A percentile compares a stretch with the other conserved stretches of the same genome.
Conservation (phyloP, 345 rosid species). For the Pistacia atlantica region DNA sequence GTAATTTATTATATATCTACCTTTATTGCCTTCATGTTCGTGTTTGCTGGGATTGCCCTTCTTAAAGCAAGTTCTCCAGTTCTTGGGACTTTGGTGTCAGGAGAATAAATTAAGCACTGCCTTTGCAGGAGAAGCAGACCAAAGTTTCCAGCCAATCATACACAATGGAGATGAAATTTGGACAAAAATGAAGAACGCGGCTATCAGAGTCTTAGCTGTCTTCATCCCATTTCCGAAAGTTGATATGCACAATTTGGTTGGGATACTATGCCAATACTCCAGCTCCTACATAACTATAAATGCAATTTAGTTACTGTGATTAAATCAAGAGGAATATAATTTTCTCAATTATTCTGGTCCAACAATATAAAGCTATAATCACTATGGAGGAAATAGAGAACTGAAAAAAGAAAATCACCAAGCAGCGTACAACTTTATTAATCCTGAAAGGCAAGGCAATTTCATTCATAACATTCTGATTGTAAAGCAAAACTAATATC, state of each 20-base stretch:
- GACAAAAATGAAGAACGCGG: constrained; percentile 50
- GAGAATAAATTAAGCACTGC: constrained; percentile 76
- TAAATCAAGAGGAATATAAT: constrained; percentile 2
- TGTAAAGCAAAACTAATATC: neutral
- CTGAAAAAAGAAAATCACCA: neutral
- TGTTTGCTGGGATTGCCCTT: constrained; percentile 86
- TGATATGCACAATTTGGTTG: constrained; percentile 29
- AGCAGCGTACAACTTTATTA: neutral
- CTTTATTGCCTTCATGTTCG: constrained; percentile 87
- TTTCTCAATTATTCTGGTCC: constrained; percentile 6
- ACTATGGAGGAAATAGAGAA: neutral
- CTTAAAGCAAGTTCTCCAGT: constrained; percentile 95
- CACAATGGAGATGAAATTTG: constrained; percentile 70
- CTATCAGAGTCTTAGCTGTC: constrained; percentile 51
- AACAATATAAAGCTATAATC: neutral
- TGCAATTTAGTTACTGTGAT: constrained; percentile 28
- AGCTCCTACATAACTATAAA: constrained; percentile 62
- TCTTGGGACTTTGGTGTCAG: constrained; percentile 89
- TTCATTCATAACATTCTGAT: neutral
- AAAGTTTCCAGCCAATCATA: constrained; percentile 50
- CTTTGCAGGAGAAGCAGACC: constrained; percentile 54
- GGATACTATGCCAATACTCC: constrained; percentile 22
- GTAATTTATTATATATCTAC: constrained; percentile 31
- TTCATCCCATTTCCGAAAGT: constrained; percentile 34
- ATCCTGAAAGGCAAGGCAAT: neutral